Evolutionary conservation across 768 basidiomycete species (phyloP), one percentile per base, ranked within the genome.

Genomic region (Kwoniella sp.): DNA sequence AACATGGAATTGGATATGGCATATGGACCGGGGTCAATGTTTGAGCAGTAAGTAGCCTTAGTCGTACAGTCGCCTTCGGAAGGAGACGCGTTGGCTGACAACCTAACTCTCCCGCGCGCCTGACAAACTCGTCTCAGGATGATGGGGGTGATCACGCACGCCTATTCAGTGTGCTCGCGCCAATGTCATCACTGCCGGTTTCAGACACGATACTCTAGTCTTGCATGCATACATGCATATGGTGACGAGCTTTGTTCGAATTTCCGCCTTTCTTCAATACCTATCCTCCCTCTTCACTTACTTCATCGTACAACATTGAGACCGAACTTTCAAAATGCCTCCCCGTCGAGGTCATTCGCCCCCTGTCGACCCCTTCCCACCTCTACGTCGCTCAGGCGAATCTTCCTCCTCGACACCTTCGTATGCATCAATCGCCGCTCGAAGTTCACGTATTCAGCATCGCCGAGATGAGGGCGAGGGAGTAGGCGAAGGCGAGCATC

Each of bases 361-460:
- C 4, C 58, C 59, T 40, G 55, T 67, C 1, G 65, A 67, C 40
- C 65, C 65, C 0, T 67, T 67, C 51, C 65, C 65, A n/a, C 60
- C 65, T 4, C 60, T 67, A 1, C 60, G 65, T n/a, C 44, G 57
- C 49, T 57, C 65, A 8, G 54, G 30, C 24, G 46, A 29, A 13
- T 51, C 58, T 22, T 55, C 59, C 10, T 49, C 59, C 5, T 48
- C 59, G 6, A 40, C 36, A 24, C 59, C 57, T 1, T 61, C 65
- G 13, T 67, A 67, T 44, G 65, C 65, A 15, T 67, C 65, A 6
- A 58, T 67, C 46, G 60, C 60, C 55, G 64, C 64, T 44, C 62
- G 62, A 12, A 51, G 49, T 8, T 63, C 61, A 3, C 30, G 48
- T n/a, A 54, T 47, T 36, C 55, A 50, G 4, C 29, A n/a, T 7